phyloP scores from a whole-genome alignment of 2,329 filamentous ascomycete genomes.

The Bipolaris cookei region DNA sequence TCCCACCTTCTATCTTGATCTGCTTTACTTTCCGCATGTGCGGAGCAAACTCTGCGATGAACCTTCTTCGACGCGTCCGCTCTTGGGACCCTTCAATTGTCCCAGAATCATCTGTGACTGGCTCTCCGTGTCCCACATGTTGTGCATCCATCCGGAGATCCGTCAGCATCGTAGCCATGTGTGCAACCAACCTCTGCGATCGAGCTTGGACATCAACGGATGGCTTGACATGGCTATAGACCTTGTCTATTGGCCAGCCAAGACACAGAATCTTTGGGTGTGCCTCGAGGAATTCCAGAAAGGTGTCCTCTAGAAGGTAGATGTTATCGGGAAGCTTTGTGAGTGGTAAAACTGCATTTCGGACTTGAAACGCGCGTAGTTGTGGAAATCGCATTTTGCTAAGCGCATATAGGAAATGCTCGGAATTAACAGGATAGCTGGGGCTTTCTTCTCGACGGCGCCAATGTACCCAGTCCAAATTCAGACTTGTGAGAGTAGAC shows the following conservation, averaged over 20 bases:
- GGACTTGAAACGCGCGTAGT: conserved; percentile 54
- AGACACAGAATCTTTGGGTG: conserved; percentile 54
- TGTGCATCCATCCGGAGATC: conserved; percentile 53
- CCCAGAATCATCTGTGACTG: conserved; percentile 36
- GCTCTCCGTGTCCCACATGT: conserved; percentile 38
- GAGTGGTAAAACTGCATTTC: conserved; percentile 51
- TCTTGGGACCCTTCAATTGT: conserved; percentile 24
- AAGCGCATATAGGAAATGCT: conserved; percentile 32
- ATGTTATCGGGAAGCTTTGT: conserved; percentile 47
- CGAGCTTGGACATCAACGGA: conserved; percentile 33
- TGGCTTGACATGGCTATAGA: conserved; percentile 47
- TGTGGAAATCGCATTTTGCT: conserved; percentile 52
- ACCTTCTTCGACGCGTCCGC: conserved; percentile 41
- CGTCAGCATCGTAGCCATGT: conserved; percentile 49
- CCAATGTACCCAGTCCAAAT: conserved; percentile 47
- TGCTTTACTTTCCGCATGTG: conserved; percentile 51
- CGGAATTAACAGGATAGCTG: conserved; percentile 15
- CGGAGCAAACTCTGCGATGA: conserved; percentile 54
- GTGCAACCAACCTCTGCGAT: conserved; percentile 44
- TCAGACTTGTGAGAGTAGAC: conserved; percentile 41
- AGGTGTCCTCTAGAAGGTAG: conserved; percentile 48
- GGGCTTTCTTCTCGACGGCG: conserved; percentile 25
- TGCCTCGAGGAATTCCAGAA: conserved; percentile 53
- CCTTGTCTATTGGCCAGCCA: conserved; percentile 55
- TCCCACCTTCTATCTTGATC: conserved; percentile 57